Evolutionary conservation across 805 yeast species (phyloP).

Genomic region (Candida taoyuanica): DNA sequence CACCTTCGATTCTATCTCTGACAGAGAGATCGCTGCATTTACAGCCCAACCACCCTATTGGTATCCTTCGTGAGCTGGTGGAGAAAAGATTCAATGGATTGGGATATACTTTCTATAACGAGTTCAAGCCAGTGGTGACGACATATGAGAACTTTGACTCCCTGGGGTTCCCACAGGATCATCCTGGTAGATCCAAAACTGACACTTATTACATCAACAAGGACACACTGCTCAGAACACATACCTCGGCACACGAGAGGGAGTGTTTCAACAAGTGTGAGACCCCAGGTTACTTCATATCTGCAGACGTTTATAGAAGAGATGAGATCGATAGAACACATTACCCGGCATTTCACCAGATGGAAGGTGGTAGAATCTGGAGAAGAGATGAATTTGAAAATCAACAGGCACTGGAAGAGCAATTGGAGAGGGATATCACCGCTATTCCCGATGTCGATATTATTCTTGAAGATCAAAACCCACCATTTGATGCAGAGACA

Average conservation of each 20-base stretch:
- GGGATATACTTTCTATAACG: slow-evolving; percentile 74
- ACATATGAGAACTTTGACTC: slow-evolving; percentile 85
- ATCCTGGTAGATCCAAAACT: slow-evolving; percentile 87
- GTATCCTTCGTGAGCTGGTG: slow-evolving; percentile 71
- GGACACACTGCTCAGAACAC: slow-evolving; percentile 74
- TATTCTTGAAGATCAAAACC: slow-evolving; percentile 71
- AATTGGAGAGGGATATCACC: slow-evolving; percentile 54
- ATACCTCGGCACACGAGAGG: slow-evolving; percentile 94
- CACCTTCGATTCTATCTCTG: slow-evolving; percentile 63
- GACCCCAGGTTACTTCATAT: slow-evolving; percentile 84
- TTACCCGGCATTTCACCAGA: slow-evolving; percentile 95
- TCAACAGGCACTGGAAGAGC: slow-evolving; percentile 33
- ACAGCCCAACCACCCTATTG: slow-evolving; percentile 79
- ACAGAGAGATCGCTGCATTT: slow-evolving; percentile 73
- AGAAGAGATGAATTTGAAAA: slow-evolving; percentile 36
- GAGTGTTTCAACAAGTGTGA: slow-evolving; percentile 66
- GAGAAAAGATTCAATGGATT: slow-evolving; percentile 60
- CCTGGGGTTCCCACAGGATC: slow-evolving; percentile 85
- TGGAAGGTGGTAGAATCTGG: slow-evolving; percentile 97
- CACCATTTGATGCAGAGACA: slow-evolving; percentile 42
- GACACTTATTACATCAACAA: slow-evolving; percentile 90
- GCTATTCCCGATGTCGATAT: slow-evolving; percentile 63
- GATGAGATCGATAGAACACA: slow-evolving; percentile 96
- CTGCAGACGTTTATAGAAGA: slow-evolving; percentile 94
- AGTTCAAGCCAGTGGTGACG: slow-evolving; percentile 79